These are phyloP conservation scores for Pseudozyma flocculosa DNA, from an alignment of 1,284 basidiomycete species.

Conservation along the genomic window DNA sequence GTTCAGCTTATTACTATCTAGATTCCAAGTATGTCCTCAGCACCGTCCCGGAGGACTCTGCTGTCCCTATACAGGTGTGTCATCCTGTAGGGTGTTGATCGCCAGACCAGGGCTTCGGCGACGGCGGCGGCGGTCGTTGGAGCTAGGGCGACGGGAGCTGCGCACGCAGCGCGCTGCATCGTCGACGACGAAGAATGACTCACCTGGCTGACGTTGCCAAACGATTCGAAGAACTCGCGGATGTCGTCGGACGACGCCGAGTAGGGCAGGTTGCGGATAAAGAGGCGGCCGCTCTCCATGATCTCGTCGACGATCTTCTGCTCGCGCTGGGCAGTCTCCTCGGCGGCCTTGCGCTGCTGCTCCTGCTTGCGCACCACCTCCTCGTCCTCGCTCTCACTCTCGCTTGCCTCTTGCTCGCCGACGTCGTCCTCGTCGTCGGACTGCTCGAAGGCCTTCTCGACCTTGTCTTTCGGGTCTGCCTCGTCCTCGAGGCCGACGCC, in stretches of 20 bases:
- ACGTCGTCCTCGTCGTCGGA: constrained; percentile 45
- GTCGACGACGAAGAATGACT: too few species aligned
- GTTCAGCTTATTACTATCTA: constrained; percentile 48
- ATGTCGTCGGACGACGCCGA: constrained; percentile 76
- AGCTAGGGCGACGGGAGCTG: too few species aligned
- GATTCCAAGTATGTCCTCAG: constrained; percentile 53
- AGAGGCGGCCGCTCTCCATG: constrained; percentile 75
- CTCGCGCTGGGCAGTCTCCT: constrained; percentile 33
- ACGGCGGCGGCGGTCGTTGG: background rate
- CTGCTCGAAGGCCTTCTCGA: constrained; percentile 39
- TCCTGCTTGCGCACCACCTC: constrained; percentile 23
- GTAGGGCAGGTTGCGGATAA: constrained; percentile 88
- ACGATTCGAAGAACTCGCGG: constrained; percentile 68
- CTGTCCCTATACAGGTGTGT: constrained; percentile 56
- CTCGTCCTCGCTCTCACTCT: constrained; percentile 21
- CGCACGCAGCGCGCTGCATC: too few species aligned
- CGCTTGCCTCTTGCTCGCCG: constrained; percentile 14
- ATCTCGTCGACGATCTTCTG: constrained; percentile 65
- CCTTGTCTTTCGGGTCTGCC: background rate
- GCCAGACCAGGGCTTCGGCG: background rate
- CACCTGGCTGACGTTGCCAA: constrained; percentile 67
- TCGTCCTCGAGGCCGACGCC: constrained; percentile 35
- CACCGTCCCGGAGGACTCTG: constrained; percentile 36
- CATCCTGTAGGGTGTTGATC: constrained; percentile 34
- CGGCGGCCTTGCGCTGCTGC: constrained; percentile 22